phyloP scores from a whole-genome alignment of 2,329 filamentous ascomycete species.

The Pyrenophora tritici-repentis region DNA sequence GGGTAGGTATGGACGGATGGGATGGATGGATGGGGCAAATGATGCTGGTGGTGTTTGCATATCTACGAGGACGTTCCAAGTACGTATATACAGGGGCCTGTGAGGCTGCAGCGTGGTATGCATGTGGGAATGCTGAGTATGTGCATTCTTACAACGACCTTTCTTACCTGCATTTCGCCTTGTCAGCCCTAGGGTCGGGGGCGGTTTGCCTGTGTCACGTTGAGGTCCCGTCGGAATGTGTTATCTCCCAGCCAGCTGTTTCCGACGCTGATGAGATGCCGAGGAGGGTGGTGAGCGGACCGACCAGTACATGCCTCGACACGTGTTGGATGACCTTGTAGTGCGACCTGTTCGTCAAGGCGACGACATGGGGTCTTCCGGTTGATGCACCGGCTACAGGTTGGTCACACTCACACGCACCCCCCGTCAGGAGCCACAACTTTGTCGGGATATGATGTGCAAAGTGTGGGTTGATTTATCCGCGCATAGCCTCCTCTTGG shows the following conservation, averaged over 20 bases:
- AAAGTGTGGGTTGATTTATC: conserved; percentile 23
- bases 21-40: neutral
- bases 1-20: neutral
- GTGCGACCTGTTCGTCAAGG: conserved; percentile 4
- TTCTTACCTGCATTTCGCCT: conserved; percentile 6
- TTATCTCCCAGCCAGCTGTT: neutral
- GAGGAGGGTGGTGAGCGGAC: conserved; percentile 3
- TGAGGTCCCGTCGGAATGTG: conserved; percentile 1
- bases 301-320: conserved; percentile 11
- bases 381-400: conserved; percentile 29
- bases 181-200: conserved; percentile 21
- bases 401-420: conserved; percentile 22
- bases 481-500: conserved; percentile 23
- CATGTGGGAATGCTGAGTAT: too few relatives aligned
- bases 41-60: neutral
- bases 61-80: too few relatives aligned
- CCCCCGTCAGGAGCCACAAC: neutral
- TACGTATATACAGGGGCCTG: conserved; percentile 14
- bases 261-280: neutral
- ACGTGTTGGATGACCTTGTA: conserved; percentile 7
- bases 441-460: conserved; percentile 27
- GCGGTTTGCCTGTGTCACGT: conserved; percentile 23
- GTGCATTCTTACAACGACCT: too few relatives aligned
- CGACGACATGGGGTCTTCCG: conserved; percentile 6
- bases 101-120: too few relatives aligned